phyloP scores from a whole-genome alignment of 345 rosid species.

The Firmiana major region DNA sequence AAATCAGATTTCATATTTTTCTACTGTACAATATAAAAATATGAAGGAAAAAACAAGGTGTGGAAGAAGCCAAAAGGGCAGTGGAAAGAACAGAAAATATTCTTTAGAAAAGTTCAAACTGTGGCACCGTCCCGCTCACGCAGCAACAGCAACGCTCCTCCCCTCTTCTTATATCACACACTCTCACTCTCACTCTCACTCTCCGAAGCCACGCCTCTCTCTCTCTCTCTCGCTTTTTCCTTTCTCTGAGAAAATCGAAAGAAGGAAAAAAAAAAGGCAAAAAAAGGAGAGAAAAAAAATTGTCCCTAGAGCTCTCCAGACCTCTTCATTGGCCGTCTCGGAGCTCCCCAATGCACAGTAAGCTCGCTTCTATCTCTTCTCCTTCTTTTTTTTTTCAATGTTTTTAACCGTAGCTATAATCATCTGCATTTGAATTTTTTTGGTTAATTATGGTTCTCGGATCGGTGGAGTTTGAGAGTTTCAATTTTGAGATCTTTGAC shows the following conservation, averaged over 20 bases:
- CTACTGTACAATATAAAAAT: background rate
- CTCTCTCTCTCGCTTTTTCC: background rate
- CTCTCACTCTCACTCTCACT: conserved; percentile 7
- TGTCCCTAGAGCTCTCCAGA: conserved; percentile 18
- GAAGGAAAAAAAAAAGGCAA: background rate
- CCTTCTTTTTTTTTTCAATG: background rate
- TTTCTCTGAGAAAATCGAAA: background rate
- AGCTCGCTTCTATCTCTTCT: conserved; percentile 20
- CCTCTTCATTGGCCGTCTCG: conserved; percentile 18
- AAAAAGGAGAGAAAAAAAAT: too few species aligned
- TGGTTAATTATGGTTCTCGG: conserved; percentile 6
- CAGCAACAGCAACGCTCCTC: conserved; percentile 38
- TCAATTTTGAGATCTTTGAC: conserved; percentile 30
- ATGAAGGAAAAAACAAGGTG: background rate
- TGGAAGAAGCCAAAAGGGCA: conserved; percentile 10
- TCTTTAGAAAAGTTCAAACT: conserved; percentile 48
- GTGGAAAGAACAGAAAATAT: background rate
- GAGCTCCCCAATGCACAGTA: conserved; percentile 31
- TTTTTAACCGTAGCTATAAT: background rate
- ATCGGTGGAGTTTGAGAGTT: conserved; percentile 20
- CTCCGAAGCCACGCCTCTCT: conserved; percentile 11
- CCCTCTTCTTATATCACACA: conserved; percentile 10
- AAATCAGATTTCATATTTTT: background rate
- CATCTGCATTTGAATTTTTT: background rate
- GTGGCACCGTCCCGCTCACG: conserved; percentile 51